These are phyloP conservation scores for Lyophyllum semitale DNA, from an alignment of 768 basidiomycete species.

Conservation along the genomic window DNA sequence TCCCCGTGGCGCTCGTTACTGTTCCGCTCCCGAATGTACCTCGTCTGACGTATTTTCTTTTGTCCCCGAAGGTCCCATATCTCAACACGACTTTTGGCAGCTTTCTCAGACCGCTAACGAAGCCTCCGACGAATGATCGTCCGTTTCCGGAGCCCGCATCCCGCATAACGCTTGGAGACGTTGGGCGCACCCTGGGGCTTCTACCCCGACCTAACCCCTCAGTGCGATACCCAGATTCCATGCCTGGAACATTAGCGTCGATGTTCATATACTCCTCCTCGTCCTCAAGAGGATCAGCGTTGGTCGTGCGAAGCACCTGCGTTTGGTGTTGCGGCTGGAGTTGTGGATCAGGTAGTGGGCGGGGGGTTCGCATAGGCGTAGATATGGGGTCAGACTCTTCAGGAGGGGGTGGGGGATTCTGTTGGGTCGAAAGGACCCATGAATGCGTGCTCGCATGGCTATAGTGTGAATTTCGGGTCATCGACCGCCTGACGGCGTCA, in stretches of 20 bases:
- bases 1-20: constrained; percentile 25
- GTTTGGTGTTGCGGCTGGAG: constrained; percentile 12
- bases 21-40: constrained; percentile 28
- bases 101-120: constrained; percentile 35
- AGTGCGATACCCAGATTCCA: constrained; percentile 13
- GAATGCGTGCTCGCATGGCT: constrained; percentile 34
- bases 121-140: constrained; percentile 36
- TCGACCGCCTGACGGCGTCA: constrained; percentile 14
- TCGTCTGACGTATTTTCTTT: constrained; percentile 20
- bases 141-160: constrained; percentile 8
- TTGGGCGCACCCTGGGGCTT: constrained; percentile 1
- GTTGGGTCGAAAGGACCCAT: constrained; percentile 38
- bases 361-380: constrained; percentile 25
- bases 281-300: constrained; percentile 24
- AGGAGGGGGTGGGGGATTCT: constrained; percentile 31
- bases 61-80: constrained; percentile 24
- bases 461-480: constrained; percentile 21
- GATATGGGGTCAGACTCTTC: constrained; percentile 13
- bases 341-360: constrained; percentile 33
- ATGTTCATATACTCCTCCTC: constrained; percentile 34
- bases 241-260: constrained; percentile 18
- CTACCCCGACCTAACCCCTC: constrained; percentile 18
- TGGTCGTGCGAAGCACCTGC: constrained; percentile 15
- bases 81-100: constrained; percentile 34
- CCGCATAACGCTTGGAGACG: background rate